Percentiles rank a stretch among this genome's conserved stretches.
phyloP scores from a whole-genome alignment of 2,329 filamentous ascomycete species.

The Cercospora nicotianae region DNA sequence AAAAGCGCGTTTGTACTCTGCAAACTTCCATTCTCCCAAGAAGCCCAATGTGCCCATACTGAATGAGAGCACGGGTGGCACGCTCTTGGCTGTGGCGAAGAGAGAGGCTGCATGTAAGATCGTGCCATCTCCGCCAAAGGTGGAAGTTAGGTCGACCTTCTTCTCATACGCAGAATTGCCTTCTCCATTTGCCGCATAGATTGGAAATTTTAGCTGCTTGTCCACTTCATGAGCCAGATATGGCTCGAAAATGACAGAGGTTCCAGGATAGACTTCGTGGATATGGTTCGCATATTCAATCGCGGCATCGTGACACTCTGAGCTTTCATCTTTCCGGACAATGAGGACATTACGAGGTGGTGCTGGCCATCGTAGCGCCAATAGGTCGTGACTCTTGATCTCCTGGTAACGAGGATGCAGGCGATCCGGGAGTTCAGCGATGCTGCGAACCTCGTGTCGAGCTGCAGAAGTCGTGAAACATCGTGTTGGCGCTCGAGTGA shows the following conservation, averaged over 20 bases:
- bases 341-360: conserved; percentile 69
- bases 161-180: conserved; percentile 62
- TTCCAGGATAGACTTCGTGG: conserved; percentile 72
- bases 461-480: conserved; percentile 53
- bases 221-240: conserved; percentile 72
- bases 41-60: conserved; percentile 97
- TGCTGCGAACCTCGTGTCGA: conserved; percentile 53
- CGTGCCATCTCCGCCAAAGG: conserved; percentile 89
- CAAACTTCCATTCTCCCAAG: conserved; percentile 93
- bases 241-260: conserved; percentile 81
- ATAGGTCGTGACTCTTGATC: conserved; percentile 58
- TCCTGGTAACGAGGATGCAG: conserved; percentile 65
- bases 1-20: conserved; percentile 88
- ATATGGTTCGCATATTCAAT: conserved; percentile 68
- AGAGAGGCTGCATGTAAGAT: conserved; percentile 83
- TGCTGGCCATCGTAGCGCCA: conserved; percentile 66
- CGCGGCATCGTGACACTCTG: conserved; percentile 56
- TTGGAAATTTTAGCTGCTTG: conserved; percentile 67
- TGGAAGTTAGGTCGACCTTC: conserved; percentile 86
- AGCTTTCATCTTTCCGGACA: conserved; percentile 64
- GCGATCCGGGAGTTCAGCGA: conserved; percentile 54
- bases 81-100: conserved; percentile 75
- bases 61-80: conserved; percentile 90
- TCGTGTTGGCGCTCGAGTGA: conserved; percentile 33
- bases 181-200: conserved; percentile 55